A percentile compares a stretch with the other conserved stretches of the same genome.
Conservation (phyloP, 148 eudicot genomes). For the Hydrangea macrophylla region DNA sequence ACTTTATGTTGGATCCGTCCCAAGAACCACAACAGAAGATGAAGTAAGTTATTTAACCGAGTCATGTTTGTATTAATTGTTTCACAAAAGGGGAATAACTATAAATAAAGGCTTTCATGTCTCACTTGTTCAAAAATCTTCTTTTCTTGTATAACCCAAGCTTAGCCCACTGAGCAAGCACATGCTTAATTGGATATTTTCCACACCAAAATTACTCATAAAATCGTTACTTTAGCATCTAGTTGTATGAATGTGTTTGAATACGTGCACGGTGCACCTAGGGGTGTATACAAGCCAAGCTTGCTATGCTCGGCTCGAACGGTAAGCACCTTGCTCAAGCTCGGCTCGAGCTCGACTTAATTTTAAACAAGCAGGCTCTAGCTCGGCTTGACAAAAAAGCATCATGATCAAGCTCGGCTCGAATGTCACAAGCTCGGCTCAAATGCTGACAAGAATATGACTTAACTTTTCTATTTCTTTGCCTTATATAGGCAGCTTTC, state of each 20-base stretch:
- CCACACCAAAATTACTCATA: background rate
- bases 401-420: no score
- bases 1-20: slow-evolving; percentile 55
- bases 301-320: background rate
- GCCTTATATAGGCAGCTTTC: no score
- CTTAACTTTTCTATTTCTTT: no score
- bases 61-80: background rate
- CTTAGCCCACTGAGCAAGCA: background rate
- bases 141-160: background rate
- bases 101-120: background rate
- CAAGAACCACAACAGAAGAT: slow-evolving; percentile 41
- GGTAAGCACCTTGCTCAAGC: no score
- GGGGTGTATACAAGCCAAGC: background rate
- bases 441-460: no score
- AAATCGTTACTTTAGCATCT: background rate
- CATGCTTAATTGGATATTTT: background rate
- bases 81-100: background rate
- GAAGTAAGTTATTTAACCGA: slow-evolving; percentile 37
- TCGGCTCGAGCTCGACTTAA: no score
- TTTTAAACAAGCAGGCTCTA: no score
- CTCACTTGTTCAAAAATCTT: no score
- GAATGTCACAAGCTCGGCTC: no score
- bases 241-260: background rate
- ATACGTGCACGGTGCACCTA: background rate
- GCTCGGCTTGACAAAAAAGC: no score